phyloP scores from a whole-genome alignment of 805 yeast species.

The Nakazawaea wyomingensis region DNA sequence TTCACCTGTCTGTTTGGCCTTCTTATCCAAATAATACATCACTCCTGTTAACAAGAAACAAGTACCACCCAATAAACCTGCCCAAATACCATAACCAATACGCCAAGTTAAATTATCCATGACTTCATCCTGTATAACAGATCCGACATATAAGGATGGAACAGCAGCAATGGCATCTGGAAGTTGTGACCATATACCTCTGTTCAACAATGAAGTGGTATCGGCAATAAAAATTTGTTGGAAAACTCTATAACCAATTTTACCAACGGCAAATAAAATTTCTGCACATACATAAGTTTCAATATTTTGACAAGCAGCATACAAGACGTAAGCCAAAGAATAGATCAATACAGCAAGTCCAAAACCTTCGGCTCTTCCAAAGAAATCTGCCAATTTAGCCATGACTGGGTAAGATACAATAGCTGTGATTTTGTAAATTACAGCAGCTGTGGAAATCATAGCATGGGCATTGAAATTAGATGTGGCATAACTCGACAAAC shows the following conservation, averaged over 20 bases:
- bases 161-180: slow-evolving; percentile 27
- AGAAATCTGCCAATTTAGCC: slow-evolving; percentile 36
- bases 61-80: slow-evolving; percentile 14
- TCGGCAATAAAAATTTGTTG: slow-evolving; percentile 32
- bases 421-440: slow-evolving; percentile 33
- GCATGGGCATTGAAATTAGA: slow-evolving; percentile 34
- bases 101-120: slow-evolving; percentile 9
- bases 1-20: slow-evolving; percentile 14
- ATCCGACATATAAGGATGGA: slow-evolving; percentile 24
- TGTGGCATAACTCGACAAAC: slow-evolving; percentile 29
- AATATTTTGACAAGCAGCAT: slow-evolving; percentile 32
- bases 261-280: slow-evolving; percentile 32
- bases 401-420: slow-evolving; percentile 34
- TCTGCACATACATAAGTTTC: slow-evolving; percentile 31
- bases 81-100: slow-evolving; percentile 9
- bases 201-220: slow-evolving; percentile 32
- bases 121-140: slow-evolving; percentile 23
- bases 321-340: slow-evolving; percentile 30
- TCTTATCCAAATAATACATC: slow-evolving; percentile 22
- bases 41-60: slow-evolving; percentile 18
- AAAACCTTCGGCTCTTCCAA: slow-evolving; percentile 36
- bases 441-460: slow-evolving; percentile 32
- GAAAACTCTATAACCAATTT: slow-evolving; percentile 31
- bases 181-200: slow-evolving; percentile 31
- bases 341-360: slow-evolving; percentile 26